phyloP scores from a whole-genome alignment of 208 protist species.

The Acanthamoeba triangularis region DNA sequence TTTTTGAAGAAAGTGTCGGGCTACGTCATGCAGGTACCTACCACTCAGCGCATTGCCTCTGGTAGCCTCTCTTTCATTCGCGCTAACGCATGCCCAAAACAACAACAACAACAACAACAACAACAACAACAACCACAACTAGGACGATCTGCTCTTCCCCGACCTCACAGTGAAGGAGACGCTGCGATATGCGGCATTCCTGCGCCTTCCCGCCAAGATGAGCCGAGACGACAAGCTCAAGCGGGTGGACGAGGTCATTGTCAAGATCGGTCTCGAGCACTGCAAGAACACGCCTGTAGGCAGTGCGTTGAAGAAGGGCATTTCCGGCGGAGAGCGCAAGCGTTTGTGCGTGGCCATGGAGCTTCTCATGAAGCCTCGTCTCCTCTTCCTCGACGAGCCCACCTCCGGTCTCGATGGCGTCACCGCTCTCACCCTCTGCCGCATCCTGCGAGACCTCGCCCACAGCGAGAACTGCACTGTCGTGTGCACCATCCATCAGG shows the following conservation, averaged over 20 bases:
- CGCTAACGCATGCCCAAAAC: not conserved
- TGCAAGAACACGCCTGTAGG: slow-evolving; percentile 76
- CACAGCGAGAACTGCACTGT: slow-evolving; percentile 46
- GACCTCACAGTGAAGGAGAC: slow-evolving; percentile 82
- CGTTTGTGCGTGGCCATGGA: slow-evolving; percentile 78
- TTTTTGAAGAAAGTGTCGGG: slow-evolving; percentile 73
- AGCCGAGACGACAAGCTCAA: slow-evolving; percentile 37
- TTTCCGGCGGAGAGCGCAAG: slow-evolving; percentile 84
- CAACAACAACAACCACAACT: not conserved
- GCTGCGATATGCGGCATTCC: slow-evolving; percentile 75
- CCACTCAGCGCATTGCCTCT: not conserved
- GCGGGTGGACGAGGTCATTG: slow-evolving; percentile 67
- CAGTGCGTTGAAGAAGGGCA: slow-evolving; percentile 64
- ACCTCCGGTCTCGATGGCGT: slow-evolving; percentile 71
- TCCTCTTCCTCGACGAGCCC: slow-evolving; percentile 82
- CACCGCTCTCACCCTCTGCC: slow-evolving; percentile 60
- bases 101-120: not conserved
- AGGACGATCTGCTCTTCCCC: slow-evolving; percentile 81
- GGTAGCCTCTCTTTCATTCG: too few relatives aligned
- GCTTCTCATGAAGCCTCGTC: slow-evolving; percentile 66
- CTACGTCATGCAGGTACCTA: slow-evolving; percentile 64
- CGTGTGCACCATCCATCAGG: slow-evolving; percentile 79
- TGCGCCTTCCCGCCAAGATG: slow-evolving; percentile 61
- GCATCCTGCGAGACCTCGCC: slow-evolving; percentile 57
- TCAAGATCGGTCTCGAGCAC: slow-evolving; percentile 70